Percentiles rank a stretch among this genome's conserved stretches.
Evolutionary conservation across 345 rosid genomes (phyloP).

Genomic region (Psidium friedrichsthalianum): DNA sequence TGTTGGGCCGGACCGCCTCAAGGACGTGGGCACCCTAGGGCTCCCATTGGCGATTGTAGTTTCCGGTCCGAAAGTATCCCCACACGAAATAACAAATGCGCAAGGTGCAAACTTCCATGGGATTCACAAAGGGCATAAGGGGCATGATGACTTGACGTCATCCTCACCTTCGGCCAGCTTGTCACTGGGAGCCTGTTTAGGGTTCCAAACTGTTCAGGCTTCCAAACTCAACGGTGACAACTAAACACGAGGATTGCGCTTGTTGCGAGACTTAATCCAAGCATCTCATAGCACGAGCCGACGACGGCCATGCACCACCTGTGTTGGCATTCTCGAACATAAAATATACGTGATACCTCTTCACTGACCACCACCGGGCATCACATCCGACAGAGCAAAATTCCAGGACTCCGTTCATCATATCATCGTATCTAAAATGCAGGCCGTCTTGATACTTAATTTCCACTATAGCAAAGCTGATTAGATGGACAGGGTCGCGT

Average conservation of each 20-base stretch:
- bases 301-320: too few species aligned
- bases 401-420: not conserved
- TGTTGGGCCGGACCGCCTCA: not conserved
- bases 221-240: too few species aligned
- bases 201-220: too few species aligned
- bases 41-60: not conserved
- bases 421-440: not conserved
- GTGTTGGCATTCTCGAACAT: too few species aligned
- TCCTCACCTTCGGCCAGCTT: too few species aligned
- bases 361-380: not conserved
- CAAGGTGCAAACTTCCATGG: not conserved
- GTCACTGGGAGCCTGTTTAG: too few species aligned
- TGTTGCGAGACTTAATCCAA: too few species aligned
- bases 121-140: not conserved
- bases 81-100: not conserved
- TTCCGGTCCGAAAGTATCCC: not conserved
- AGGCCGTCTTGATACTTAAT: not conserved
- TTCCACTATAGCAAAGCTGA: not conserved
- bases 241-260: too few species aligned
- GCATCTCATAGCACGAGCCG: too few species aligned
- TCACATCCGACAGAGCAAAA: not conserved
- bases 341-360: not conserved
- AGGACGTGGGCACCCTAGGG: not conserved
- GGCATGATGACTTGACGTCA: too few species aligned
- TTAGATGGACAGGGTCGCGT: not conserved